Conservation (phyloP, 345 rosid genomes). For the Diplotaxis tenuifolia region DNA sequence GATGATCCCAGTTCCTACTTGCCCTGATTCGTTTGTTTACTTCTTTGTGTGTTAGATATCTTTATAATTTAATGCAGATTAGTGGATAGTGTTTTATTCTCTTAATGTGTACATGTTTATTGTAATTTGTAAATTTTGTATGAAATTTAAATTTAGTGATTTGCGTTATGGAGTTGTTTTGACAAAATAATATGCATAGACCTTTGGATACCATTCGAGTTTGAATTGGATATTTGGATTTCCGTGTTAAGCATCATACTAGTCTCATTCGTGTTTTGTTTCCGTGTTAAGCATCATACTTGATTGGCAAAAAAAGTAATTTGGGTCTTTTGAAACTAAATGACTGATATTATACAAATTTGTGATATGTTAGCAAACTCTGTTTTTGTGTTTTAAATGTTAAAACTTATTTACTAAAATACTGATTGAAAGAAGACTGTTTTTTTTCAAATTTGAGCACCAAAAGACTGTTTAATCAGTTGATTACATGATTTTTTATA, state of each 20-base stretch:
- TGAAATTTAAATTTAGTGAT: conserved; percentile 7
- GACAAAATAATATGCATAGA: too few species aligned
- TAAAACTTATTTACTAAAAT: background rate
- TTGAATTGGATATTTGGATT: too few species aligned
- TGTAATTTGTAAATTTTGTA: conserved; percentile 27
- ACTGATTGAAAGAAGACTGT: background rate
- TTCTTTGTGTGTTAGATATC: background rate
- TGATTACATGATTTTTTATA: conserved; percentile 3
- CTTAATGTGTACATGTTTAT: conserved; percentile 27
- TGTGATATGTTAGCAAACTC: background rate
- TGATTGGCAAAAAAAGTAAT: background rate
- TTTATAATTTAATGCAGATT: conserved; percentile 1
- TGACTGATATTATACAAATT: background rate
- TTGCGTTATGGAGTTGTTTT: background rate
- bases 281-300: too few species aligned
- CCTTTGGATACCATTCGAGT: too few species aligned
- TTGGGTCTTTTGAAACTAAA: background rate
- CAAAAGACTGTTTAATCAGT: background rate
- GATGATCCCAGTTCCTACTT: conserved; percentile 51
- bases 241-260: too few species aligned
- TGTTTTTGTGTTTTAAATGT: background rate
- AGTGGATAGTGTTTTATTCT: conserved; percentile 21
- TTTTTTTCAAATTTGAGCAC: background rate
- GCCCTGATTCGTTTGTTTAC: conserved; percentile 37
- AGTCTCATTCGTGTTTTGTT: too few species aligned